A percentile compares a stretch with the other conserved stretches of the same genome.
These are phyloP conservation scores for Coniophora puteana DNA, from an alignment of 1,284 basidiomycete species.

Conservation along the genomic window DNA sequence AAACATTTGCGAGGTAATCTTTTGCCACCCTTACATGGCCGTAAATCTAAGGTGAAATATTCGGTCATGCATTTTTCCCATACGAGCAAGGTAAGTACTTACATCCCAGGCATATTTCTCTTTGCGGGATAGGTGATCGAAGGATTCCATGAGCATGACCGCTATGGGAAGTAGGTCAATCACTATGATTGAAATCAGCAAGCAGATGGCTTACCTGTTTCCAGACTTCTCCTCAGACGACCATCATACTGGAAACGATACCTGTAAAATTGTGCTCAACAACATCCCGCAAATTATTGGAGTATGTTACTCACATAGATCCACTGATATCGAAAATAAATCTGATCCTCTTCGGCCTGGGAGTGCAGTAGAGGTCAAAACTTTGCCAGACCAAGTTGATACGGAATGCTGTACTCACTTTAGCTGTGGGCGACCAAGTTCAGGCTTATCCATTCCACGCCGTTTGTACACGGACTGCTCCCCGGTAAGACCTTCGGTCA, in stretches of 20 bases:
- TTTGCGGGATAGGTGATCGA: slow-evolving; percentile 54
- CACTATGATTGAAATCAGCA: no score
- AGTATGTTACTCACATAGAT: slow-evolving; percentile 46
- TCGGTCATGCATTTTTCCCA: no score
- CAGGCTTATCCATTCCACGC: slow-evolving; percentile 63
- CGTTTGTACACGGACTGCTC: slow-evolving; percentile 68
- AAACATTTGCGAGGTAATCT: not conserved
- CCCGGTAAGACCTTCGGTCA: slow-evolving; percentile 64
- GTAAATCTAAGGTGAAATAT: slow-evolving; percentile 41
- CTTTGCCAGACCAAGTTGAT: no score
- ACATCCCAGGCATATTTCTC: slow-evolving; percentile 75
- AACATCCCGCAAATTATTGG: no score
- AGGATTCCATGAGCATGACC: slow-evolving; percentile 70
- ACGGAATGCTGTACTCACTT: slow-evolving; percentile 37
- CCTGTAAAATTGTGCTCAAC: slow-evolving; percentile 32
- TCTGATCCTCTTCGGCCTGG: slow-evolving; percentile 59
- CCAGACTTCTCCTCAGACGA: slow-evolving; percentile 55
- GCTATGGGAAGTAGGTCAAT: no score
- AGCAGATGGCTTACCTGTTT: slow-evolving; percentile 48
- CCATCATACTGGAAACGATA: slow-evolving; percentile 72
- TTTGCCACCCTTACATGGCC: slow-evolving; percentile 46
- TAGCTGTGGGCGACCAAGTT: slow-evolving; percentile 60
- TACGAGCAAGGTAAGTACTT: slow-evolving; percentile 23
- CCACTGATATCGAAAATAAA: slow-evolving; percentile 70
- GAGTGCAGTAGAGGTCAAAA: not conserved